phyloP scores from a whole-genome alignment of 1,284 basidiomycete species.

The Rhodotorula glutinis region DNA sequence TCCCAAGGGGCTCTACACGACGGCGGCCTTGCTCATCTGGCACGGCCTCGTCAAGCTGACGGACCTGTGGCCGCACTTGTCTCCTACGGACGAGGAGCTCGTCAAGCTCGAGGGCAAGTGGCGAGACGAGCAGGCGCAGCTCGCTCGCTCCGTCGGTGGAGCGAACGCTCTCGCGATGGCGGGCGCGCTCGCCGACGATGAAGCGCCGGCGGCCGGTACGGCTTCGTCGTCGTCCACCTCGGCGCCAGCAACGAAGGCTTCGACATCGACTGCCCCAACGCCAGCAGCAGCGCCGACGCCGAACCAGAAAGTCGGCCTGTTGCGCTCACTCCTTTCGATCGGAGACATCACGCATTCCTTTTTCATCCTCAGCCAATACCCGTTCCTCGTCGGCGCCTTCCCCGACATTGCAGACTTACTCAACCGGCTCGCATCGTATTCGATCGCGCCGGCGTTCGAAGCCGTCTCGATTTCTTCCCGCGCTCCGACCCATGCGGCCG shows the following conservation, averaged over 20 bases:
- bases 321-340: constrained; percentile 76
- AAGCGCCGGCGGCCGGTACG: constrained; percentile 44
- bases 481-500: constrained; percentile 8
- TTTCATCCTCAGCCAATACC: constrained; percentile 74
- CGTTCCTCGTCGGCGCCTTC: constrained; percentile 78
- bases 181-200: constrained; percentile 71
- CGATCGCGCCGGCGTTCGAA: constrained; percentile 44
- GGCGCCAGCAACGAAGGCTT: background rate
- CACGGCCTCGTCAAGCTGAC: constrained; percentile 79
- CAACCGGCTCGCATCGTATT: constrained; percentile 44
- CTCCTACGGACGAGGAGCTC: constrained; percentile 69
- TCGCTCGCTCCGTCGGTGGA: constrained; percentile 58
- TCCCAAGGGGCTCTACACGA: constrained; percentile 72
- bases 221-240: background rate
- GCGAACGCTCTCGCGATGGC: constrained; percentile 78
- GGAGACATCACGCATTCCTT: constrained; percentile 76
- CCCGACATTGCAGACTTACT: constrained; percentile 76
- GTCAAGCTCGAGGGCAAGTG: constrained; percentile 65
- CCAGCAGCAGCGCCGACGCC: constrained; percentile 45
- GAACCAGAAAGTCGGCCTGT: constrained; percentile 78
- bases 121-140: constrained; percentile 53
- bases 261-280: constrained; percentile 32
- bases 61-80: constrained; percentile 80
- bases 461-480: constrained; percentile 22
- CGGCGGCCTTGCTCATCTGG: constrained; percentile 82